Conservation (phyloP, 2,329 filamentous ascomycete species). For the Talaromyces atroroseus region DNA sequence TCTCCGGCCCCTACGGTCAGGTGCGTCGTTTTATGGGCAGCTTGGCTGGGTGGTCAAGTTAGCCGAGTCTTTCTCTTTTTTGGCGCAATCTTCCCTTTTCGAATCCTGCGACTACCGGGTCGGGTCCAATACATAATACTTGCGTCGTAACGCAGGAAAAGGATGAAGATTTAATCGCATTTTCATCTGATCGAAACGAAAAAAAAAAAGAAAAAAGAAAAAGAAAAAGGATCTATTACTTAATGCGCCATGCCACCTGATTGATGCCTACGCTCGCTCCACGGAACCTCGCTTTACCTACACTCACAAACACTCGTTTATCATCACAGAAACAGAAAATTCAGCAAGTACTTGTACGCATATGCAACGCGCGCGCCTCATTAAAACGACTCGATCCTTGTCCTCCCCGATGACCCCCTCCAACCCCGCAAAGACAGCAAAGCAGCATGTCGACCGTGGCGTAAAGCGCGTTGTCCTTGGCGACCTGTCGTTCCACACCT, state of each 20-base stretch:
- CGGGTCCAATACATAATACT: too few species aligned
- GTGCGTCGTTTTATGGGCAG: neutral
- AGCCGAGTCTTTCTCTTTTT: neutral
- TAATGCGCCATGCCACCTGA: too few species aligned
- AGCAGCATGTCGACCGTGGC: slow-evolving; percentile 53
- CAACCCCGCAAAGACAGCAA: slow-evolving; percentile 15
- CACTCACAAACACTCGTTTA: neutral
- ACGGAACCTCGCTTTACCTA: neutral
- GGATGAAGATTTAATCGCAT: neutral
- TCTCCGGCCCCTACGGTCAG: neutral
- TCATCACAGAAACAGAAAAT: neutral
- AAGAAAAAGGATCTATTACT: neutral
- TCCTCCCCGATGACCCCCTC: slow-evolving; percentile 24
- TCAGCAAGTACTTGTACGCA: neutral
- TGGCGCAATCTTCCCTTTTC: neutral
- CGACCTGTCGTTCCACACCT: slow-evolving; percentile 75
- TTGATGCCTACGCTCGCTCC: neutral
- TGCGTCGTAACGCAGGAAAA: too few species aligned
- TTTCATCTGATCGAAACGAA: neutral
- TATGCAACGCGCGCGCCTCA: neutral
- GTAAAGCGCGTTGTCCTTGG: slow-evolving; percentile 83
- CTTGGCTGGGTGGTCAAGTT: neutral
- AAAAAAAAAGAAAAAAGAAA: too few species aligned
- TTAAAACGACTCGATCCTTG: neutral
- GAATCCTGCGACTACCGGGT: too few species aligned